Conservation (phyloP, 1,139 yeast species). For the Hansenula lynferdii region DNA sequence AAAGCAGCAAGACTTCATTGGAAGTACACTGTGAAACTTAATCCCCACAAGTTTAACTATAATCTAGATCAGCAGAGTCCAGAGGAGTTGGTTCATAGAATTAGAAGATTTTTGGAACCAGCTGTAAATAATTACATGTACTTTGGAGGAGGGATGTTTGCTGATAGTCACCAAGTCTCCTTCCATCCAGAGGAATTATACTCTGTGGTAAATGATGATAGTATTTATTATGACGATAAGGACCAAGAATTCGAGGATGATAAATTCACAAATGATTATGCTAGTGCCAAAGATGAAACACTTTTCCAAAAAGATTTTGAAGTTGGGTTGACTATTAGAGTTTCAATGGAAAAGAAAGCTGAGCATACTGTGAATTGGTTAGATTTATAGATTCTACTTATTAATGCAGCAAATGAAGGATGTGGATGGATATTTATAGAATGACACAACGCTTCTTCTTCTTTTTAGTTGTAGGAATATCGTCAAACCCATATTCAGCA, state of each 20-base stretch:
- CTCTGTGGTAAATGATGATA: neutral
- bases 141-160: slow-evolving; percentile 3
- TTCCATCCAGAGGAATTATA: neutral
- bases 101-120: neutral
- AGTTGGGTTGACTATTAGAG: slow-evolving; percentile 1
- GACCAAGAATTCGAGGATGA: neutral
- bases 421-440: neutral
- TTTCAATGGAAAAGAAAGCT: slow-evolving; percentile 1
- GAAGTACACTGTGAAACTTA: slow-evolving; percentile 2
- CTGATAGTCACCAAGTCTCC: neutral
- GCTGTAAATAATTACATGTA: neutral
- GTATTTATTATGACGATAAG: neutral
- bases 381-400: no score
- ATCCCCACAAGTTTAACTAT: slow-evolving; percentile 1
- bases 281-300: slow-evolving; percentile 1
- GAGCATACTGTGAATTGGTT: slow-evolving; percentile 1
- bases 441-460: slow-evolving; percentile 3
- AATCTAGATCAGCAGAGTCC: slow-evolving; percentile 3
- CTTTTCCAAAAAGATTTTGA: neutral
- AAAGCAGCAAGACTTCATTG: neutral
- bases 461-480: neutral
- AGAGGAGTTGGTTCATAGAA: slow-evolving; percentile 1
- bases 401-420: no score
- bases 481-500: slow-evolving; percentile 4
- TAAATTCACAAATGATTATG: neutral